Conservation (phyloP, 2,329 filamentous ascomycete genomes). For the Pyricularia sp. region DNA sequence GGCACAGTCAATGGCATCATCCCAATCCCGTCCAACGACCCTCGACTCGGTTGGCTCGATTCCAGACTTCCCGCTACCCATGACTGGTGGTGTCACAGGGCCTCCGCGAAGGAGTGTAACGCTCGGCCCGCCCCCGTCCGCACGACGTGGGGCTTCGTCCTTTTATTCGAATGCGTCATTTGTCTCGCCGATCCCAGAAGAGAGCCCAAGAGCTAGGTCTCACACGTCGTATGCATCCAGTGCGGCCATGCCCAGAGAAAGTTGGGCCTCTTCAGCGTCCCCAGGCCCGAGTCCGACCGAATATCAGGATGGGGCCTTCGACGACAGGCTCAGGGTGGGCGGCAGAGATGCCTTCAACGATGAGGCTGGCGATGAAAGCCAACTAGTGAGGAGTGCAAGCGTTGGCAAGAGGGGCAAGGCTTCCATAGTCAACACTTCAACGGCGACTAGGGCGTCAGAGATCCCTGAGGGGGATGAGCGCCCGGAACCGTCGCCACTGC, state of each 20-base stretch:
- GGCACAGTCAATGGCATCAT: constrained; percentile 31
- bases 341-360: constrained; percentile 28
- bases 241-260: constrained; percentile 51
- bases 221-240: constrained; percentile 59
- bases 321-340: constrained; percentile 35
- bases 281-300: constrained; percentile 6
- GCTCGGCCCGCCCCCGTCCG: constrained; percentile 46
- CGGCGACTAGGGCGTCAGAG: background rate
- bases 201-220: constrained; percentile 43
- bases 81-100: constrained; percentile 13
- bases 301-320: constrained; percentile 30
- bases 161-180: constrained; percentile 54
- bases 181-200: constrained; percentile 66
- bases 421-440: constrained; percentile 34
- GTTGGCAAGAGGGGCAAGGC: constrained; percentile 48
- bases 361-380: constrained; percentile 38
- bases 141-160: constrained; percentile 46
- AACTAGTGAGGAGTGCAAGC: constrained; percentile 47
- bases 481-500: constrained; percentile 24
- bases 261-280: constrained; percentile 36
- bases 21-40: constrained; percentile 38
- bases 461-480: constrained; percentile 11
- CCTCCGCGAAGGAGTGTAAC: constrained; percentile 34
- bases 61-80: constrained; percentile 42
- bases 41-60: constrained; percentile 42